Evolutionary conservation across 164 flowering plant genomes (phyloP), one percentile per base, ranked within the genome.

Genomic region (Echeveria elegans): DNA sequence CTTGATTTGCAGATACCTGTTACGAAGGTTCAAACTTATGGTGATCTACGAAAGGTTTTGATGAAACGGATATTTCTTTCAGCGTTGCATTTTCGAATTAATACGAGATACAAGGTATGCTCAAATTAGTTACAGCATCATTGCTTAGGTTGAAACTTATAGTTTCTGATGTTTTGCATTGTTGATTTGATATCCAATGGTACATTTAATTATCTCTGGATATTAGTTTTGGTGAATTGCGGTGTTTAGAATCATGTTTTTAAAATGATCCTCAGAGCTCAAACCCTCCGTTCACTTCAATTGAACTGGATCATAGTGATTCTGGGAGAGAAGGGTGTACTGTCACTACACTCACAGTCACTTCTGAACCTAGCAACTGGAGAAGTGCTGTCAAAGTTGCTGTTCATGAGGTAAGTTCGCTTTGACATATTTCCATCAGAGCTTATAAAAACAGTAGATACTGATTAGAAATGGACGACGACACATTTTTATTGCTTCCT

Each of bases 301-400:
- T 95, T 73, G 99, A 95, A 75, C 75, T 92, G 82, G 99, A 95
- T 79, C 97, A 95, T 70, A 92, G 97, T 82, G 99, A 95, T 71
- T 95, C 99, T 68, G 97, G 94, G 72, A 85, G 99, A 72, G 99
- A 95, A 78, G 99, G 99, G 58, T 95, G 99, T 78, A 92, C 97
- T 8, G 96, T 95, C 47, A 95, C 97, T 70, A 88, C 99, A 69
- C 97, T 95, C 60, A 90, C 99, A 6, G 96, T 95, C 53, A 90
- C 90, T 53, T 93, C 99, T 69, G 99, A 92, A 72, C 97, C 99
- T 65, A 84, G 82, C 70, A 95, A 90, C 71, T 92, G 97, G 99
- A 77, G 81, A 66, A 83, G 78, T 85, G 97, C 99, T 45, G 85
- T 95, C 73, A 95, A 77, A 82, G 90, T 90, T 77, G 94, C 97